Evolutionary conservation across 176 grass and related monocot genomes (phyloP).

Genomic region (Hsuehochloa calcarea): DNA sequence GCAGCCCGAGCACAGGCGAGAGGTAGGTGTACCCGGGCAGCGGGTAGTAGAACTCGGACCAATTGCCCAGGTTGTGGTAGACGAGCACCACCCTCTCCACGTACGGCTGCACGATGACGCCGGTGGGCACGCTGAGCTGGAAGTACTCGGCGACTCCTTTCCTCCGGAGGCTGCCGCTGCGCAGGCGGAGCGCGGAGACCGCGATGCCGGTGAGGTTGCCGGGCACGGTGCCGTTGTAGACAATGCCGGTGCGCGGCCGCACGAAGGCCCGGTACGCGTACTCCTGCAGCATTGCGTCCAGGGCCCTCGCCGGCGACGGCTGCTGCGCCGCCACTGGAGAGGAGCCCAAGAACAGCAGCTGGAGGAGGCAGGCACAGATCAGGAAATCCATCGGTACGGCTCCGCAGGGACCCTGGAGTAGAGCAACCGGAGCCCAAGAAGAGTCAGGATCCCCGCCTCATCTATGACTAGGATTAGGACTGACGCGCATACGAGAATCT

Average conservation of each 20-base stretch:
- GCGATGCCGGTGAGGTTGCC: constrained; percentile 61
- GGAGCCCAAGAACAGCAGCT: not conserved
- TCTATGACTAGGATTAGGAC: not conserved
- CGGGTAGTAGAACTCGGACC: constrained; percentile 59
- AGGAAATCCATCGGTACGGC: constrained; percentile 18
- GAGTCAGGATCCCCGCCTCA: constrained; percentile 3
- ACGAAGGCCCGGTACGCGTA: constrained; percentile 61
- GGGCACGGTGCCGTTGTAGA: constrained; percentile 56
- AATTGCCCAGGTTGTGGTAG: constrained; percentile 66
- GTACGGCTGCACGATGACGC: constrained; percentile 69
- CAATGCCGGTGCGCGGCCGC: constrained; percentile 64
- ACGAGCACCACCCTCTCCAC: constrained; percentile 72
- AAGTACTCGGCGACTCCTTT: constrained; percentile 48
- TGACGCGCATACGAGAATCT: not conserved
- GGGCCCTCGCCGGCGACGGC: constrained; percentile 31
- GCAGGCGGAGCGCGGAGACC: constrained; percentile 61
- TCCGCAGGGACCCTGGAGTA: not conserved
- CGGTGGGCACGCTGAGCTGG: constrained; percentile 59
- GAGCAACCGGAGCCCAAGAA: not conserved
- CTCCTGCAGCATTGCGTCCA: constrained; percentile 75
- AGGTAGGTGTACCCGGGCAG: constrained; percentile 77
- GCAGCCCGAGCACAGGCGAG: constrained; percentile 70
- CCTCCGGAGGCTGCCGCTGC: constrained; percentile 75
- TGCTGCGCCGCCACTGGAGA: constrained; percentile 7
- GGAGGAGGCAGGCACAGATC: constrained; percentile 16